Conservation (phyloP, 1,139 yeast species). For the Suhomyces ambrosiae region DNA sequence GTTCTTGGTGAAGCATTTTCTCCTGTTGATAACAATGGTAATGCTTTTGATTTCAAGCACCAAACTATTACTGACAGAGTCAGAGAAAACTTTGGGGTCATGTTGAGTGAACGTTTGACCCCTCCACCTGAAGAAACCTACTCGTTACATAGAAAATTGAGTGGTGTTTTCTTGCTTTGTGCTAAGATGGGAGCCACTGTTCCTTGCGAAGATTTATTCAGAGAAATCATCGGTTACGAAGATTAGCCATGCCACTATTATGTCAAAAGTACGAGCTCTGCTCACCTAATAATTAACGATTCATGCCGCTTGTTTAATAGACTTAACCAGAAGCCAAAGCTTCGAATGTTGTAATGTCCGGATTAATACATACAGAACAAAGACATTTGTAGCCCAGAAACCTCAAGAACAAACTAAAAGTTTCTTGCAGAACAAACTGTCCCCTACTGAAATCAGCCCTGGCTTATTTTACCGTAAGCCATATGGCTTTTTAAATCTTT, state of each 20-base stretch:
- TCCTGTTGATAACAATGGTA: constrained; percentile 49
- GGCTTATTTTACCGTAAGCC: no score
- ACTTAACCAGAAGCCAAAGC: not conserved
- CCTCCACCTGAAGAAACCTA: constrained; percentile 99
- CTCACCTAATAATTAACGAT: constrained; percentile 11
- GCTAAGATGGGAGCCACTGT: constrained; percentile 82
- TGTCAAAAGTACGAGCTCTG: constrained; percentile 1
- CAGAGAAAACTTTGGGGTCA: constrained; percentile 77
- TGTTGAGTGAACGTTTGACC: constrained; percentile 88
- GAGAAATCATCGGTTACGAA: constrained; percentile 65
- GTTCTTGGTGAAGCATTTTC: constrained; percentile 92
- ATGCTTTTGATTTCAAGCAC: constrained; percentile 66
- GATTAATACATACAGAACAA: no score
- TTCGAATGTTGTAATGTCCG: no score
- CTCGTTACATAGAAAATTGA: constrained; percentile 88
- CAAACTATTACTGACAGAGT: constrained; percentile 96
- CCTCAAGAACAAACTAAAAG: no score
- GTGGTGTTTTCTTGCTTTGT: constrained; percentile 91
- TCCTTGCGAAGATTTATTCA: constrained; percentile 77
- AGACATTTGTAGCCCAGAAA: not conserved
- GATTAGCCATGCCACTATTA: constrained; percentile 5
- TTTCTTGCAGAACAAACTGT: no score
- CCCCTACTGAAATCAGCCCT: no score
- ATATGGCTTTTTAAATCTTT: no score
- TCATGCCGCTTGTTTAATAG: constrained; percentile 9